A percentile compares a stretch with the other conserved stretches of the same genome.
phyloP scores from a whole-genome alignment of 805 yeast species.

The Candida nonsorbophila region DNA sequence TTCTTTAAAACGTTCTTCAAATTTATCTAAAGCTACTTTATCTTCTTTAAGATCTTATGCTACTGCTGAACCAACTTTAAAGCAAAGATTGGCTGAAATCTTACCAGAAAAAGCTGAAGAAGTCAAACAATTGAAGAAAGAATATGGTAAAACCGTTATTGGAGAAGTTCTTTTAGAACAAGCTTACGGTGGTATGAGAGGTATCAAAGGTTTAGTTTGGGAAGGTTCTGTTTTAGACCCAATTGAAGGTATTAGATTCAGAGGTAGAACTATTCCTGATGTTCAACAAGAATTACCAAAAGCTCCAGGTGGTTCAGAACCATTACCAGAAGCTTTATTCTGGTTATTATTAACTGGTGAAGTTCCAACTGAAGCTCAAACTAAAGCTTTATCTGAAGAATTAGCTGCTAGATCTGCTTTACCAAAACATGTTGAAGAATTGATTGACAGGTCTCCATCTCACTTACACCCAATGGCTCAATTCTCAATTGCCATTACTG shows the following conservation, averaged over 20 bases:
- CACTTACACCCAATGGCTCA: constrained; percentile 83
- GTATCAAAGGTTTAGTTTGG: constrained; percentile 71
- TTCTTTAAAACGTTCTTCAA: constrained; percentile 4
- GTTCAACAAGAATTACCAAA: constrained; percentile 64
- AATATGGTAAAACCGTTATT: constrained; percentile 73
- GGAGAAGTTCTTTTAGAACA: constrained; percentile 42
- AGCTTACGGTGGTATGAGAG: constrained; percentile 75
- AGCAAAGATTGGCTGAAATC: constrained; percentile 89
- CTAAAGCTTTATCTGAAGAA: constrained; percentile 50
- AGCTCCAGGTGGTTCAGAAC: constrained; percentile 52
- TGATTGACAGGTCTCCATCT: constrained; percentile 59
- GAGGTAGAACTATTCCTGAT: constrained; percentile 70
- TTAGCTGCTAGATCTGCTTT: constrained; percentile 60
- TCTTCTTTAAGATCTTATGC: constrained; percentile 23
- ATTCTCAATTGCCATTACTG: constrained; percentile 67
- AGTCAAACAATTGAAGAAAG: constrained; percentile 83
- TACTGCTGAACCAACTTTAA: constrained; percentile 57
- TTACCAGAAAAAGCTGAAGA: constrained; percentile 91
- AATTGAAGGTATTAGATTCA: constrained; percentile 70
- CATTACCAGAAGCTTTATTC: constrained; percentile 71
- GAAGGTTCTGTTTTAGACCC: constrained; percentile 77
- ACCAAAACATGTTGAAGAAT: constrained; percentile 58
- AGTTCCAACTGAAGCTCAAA: constrained; percentile 58
- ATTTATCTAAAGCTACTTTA: constrained; percentile 5
- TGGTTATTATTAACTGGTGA: constrained; percentile 77